Percentiles rank a stretch among this genome's conserved stretches.
Evolutionary conservation across 108 stramenopile genomes (phyloP).

Genomic region (Stephanodiscus triporus): DNA sequence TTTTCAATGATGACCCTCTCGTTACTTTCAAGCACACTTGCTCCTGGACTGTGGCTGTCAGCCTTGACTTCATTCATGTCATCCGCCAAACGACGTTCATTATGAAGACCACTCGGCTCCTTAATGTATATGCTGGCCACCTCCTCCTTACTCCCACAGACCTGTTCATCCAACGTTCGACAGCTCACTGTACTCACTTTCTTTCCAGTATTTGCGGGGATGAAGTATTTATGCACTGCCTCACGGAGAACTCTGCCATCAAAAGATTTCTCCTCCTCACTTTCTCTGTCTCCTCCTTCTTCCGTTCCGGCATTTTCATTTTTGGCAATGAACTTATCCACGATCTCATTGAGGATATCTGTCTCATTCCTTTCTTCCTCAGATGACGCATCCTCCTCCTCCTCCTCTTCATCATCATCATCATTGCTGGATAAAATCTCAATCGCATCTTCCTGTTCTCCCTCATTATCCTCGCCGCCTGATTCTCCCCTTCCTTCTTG

Average conservation of each 20-base stretch:
- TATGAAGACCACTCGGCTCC: not conserved
- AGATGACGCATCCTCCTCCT: not conserved
- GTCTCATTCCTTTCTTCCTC: constrained; percentile 3
- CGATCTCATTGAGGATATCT: constrained; percentile 33
- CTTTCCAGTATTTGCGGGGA: constrained; percentile 5
- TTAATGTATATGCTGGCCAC: not conserved
- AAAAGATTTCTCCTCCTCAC: not conserved
- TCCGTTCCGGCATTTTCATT: not conserved
- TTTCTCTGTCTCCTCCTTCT: constrained; percentile 6
- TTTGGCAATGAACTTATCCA: constrained; percentile 37
- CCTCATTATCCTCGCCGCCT: constrained; percentile 14
- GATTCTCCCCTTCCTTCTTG: constrained; percentile 29
- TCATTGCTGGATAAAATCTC: constrained; percentile 5
- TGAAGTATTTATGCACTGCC: constrained; percentile 12
- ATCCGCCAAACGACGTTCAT: not conserved
- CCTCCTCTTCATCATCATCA: constrained; percentile 3
- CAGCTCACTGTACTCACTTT: not conserved
- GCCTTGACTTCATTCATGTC: not conserved
- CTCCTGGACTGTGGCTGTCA: not conserved
- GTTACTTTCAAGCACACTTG: not conserved
- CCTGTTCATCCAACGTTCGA: not conserved
- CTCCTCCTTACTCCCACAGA: not conserved
- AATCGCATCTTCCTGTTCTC: not conserved
- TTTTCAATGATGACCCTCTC: not conserved
- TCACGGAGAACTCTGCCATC: constrained; percentile 22